Evolutionary conservation across 371 early-diverging fungal species (phyloP).

Genomic region (Choanephora cucurbitarum): DNA sequence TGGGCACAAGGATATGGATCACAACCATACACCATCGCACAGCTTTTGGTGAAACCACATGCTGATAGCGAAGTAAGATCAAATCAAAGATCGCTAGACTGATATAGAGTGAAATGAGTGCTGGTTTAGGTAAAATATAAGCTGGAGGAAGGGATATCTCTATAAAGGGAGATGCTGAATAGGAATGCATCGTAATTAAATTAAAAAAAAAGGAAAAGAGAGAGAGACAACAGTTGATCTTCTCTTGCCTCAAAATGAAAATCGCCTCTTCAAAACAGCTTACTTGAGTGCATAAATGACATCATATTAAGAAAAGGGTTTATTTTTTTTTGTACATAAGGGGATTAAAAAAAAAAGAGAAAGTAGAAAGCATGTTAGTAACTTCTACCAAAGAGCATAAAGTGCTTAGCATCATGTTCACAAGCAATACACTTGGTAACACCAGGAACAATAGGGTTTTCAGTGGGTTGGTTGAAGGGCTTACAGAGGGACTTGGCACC

Average conservation of each 20-base stretch:
- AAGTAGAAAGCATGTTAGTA: slow-evolving; percentile 62
- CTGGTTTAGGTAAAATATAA: slow-evolving; percentile 7
- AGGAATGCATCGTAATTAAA: slow-evolving; percentile 13
- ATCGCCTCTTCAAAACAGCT: too few relatives aligned
- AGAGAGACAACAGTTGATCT: neutral
- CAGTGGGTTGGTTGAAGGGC: slow-evolving; percentile 91
- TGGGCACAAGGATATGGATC: slow-evolving; percentile 18
- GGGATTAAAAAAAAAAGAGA: neutral
- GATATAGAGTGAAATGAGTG: slow-evolving; percentile 12
- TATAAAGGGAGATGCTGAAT: slow-evolving; percentile 20
- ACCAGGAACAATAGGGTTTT: slow-evolving; percentile 74
- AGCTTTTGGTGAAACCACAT: slow-evolving; percentile 8
- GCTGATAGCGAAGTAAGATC: slow-evolving; percentile 14
- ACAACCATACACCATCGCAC: slow-evolving; percentile 11
- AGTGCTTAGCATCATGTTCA: slow-evolving; percentile 79
- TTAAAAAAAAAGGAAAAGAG: slow-evolving; percentile 4
- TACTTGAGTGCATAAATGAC: too few relatives aligned
- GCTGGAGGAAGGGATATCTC: slow-evolving; percentile 28
- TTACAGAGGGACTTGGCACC: slow-evolving; percentile 99
- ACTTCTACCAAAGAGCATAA: slow-evolving; percentile 89
- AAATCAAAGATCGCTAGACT: slow-evolving; percentile 14
- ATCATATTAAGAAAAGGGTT: too few relatives aligned
- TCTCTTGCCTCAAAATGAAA: neutral
- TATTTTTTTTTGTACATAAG: neutral
- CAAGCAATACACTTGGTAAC: slow-evolving; percentile 87